Conservation (phyloP, 2,329 filamentous ascomycete genomes). For the Nigrospora sphaerica region DNA sequence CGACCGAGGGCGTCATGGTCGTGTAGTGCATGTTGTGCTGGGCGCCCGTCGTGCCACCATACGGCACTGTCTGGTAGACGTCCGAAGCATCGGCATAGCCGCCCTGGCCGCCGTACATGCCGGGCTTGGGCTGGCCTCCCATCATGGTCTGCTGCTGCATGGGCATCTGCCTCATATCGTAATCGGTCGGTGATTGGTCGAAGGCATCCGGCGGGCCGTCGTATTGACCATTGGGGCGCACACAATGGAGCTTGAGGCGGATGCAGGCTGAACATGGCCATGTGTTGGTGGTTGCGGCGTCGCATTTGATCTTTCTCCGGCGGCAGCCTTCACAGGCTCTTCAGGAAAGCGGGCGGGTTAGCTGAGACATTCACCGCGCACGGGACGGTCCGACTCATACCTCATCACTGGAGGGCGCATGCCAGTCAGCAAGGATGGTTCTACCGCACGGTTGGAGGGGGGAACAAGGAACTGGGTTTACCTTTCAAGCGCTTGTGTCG, state of each 20-base stretch:
- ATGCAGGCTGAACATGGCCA: conserved; percentile 96
- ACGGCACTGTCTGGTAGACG: conserved; percentile 40
- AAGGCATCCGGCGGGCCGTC: conserved; percentile 50
- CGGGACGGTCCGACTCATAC: neutral
- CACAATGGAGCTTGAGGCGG: conserved; percentile 84
- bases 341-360: conserved; percentile 52
- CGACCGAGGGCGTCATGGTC: conserved; percentile 40
- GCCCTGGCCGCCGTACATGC: conserved; percentile 41
- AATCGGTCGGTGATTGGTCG: conserved; percentile 40
- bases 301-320: conserved; percentile 95
- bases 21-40: conserved; percentile 47
- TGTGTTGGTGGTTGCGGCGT: conserved; percentile 91
- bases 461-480: conserved; percentile 29
- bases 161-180: conserved; percentile 44
- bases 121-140: conserved; percentile 30
- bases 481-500: conserved; percentile 94
- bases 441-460: neutral
- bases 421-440: neutral
- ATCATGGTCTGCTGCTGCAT: conserved; percentile 42
- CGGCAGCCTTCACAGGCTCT: conserved; percentile 93
- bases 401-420: conserved; percentile 3
- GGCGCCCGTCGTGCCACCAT: conserved; percentile 34
- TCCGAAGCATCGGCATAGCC: conserved; percentile 38
- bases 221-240: conserved; percentile 76
- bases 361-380: too few relatives aligned